A percentile compares a stretch with the other conserved stretches of the same genome.
Conservation (phyloP, 2,329 filamentous ascomycete genomes). For the Huntiella abstrusa region DNA sequence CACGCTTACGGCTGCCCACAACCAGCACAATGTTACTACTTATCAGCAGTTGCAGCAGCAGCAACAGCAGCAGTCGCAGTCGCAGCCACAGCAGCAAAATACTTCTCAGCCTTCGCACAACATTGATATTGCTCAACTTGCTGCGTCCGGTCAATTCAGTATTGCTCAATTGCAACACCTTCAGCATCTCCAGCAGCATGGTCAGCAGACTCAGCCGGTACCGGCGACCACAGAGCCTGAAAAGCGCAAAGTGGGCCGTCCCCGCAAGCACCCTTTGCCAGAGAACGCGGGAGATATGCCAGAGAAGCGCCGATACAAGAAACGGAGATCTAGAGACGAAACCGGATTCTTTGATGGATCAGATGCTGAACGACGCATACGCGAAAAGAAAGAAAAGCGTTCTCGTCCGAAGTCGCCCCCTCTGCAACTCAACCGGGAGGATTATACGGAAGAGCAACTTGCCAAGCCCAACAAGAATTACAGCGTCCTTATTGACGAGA, state of each 20-base stretch:
- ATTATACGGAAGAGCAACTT: constrained; percentile 39
- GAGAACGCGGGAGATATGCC: constrained; percentile 34
- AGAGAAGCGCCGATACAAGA: constrained; percentile 49
- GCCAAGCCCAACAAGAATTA: constrained; percentile 45
- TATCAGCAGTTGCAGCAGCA: constrained; percentile 8
- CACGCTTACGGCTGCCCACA: background rate
- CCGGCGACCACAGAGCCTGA: constrained; percentile 17
- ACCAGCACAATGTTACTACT: constrained; percentile 1
- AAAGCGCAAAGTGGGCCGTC: constrained; percentile 48
- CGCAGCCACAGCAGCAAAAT: background rate
- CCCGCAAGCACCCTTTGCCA: constrained; percentile 41
- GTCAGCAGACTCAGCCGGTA: background rate
- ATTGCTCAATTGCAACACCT: constrained; percentile 1
- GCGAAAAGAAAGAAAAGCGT: constrained; percentile 38
- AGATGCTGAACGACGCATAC: constrained; percentile 34
- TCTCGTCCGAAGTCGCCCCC: constrained; percentile 40
- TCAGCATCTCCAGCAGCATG: background rate
- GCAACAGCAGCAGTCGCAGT: constrained; percentile 2
- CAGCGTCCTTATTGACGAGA: constrained; percentile 40
- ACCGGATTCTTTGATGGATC: constrained; percentile 30
- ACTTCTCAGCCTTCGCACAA: constrained; percentile 5
- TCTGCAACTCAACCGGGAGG: constrained; percentile 32
- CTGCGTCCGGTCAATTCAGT: constrained; percentile 3
- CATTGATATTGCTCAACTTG: constrained; percentile 4
- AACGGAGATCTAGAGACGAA: constrained; percentile 37